These are phyloP conservation scores for Syncephalastrum contaminatum DNA, from an alignment of 371 early-diverging fungal species.

Conservation along the genomic window DNA sequence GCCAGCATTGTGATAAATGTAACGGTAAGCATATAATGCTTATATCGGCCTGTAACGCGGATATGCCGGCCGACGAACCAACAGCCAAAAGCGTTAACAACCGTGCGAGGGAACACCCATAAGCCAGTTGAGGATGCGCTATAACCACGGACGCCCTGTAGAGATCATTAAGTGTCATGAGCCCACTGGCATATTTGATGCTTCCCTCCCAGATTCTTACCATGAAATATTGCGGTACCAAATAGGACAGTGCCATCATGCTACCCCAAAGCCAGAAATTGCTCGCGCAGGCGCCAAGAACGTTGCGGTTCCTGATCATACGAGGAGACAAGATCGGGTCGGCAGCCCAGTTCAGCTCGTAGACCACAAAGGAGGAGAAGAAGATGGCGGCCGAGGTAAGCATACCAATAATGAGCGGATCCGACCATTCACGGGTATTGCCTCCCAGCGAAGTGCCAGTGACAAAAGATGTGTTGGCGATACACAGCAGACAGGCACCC, in stretches of 20 bases:
- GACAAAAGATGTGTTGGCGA: constrained; percentile 52
- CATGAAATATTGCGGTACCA: constrained; percentile 43
- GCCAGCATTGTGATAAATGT: constrained; percentile 12
- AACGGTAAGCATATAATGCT: constrained; percentile 17
- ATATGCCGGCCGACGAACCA: constrained; percentile 33
- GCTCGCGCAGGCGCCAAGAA: constrained; percentile 24
- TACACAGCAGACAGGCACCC: constrained; percentile 53
- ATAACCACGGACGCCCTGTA: constrained; percentile 39
- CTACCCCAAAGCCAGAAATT: constrained; percentile 39
- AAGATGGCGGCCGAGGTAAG: constrained; percentile 41
- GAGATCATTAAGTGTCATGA: too few species aligned
- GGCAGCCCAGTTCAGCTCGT: constrained; percentile 58
- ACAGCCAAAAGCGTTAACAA: constrained; percentile 34
- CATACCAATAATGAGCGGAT: constrained; percentile 52
- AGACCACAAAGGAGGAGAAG: constrained; percentile 44
- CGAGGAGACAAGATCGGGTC: constrained; percentile 61
- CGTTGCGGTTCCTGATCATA: constrained; percentile 33
- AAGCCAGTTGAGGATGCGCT: constrained; percentile 38
- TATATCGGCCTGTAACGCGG: constrained; percentile 24
- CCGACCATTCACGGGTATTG: constrained; percentile 57
- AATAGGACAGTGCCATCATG: constrained; percentile 26
- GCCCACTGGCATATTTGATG: too few species aligned
- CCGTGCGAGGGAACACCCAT: constrained; percentile 34
- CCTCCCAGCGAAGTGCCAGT: constrained; percentile 64
- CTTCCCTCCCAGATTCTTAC: constrained; percentile 8